A percentile compares a stretch with the other conserved stretches of the same genome.
Conservation (phyloP, 495 filamentous ascomycete genomes). For the Cryomyces antarcticus region DNA sequence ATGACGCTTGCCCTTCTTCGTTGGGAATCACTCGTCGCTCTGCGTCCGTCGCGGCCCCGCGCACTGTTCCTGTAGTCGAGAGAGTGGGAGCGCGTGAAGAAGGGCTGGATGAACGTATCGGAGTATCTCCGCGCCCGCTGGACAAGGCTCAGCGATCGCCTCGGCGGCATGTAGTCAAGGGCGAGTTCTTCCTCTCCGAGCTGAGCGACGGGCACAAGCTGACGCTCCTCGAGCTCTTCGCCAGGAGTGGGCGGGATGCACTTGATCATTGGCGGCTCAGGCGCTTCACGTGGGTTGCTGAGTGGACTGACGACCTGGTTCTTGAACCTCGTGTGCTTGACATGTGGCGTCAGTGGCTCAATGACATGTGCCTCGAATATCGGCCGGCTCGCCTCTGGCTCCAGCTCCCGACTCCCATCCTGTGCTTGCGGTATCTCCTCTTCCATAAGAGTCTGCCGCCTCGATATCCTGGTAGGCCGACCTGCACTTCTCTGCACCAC, state of each 20-base stretch:
- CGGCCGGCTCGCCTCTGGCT: not conserved
- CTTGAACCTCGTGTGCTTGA: conserved; percentile 1
- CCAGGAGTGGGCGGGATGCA: conserved; percentile 55
- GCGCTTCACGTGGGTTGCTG: conserved; percentile 53
- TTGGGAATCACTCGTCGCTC: not conserved
- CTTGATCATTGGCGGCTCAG: conserved; percentile 47
- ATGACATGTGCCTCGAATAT: conserved; percentile 3
- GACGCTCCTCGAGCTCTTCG: conserved; percentile 26
- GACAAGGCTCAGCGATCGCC: conserved; percentile 13
- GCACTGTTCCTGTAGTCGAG: conserved; percentile 3
- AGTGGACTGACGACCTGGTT: conserved; percentile 22
- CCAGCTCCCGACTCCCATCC: not conserved
- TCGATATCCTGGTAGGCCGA: not conserved
- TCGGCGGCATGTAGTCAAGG: not conserved
- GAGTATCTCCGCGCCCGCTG: conserved; percentile 20
- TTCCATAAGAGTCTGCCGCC: conserved; percentile 1
- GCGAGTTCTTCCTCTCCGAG: not conserved
- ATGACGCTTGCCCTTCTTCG: not conserved
- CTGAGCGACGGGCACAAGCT: not conserved
- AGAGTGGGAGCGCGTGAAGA: conserved; percentile 10
- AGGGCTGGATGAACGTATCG: conserved; percentile 16
- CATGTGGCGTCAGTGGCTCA: conserved; percentile 12
- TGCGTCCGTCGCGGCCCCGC: not conserved
- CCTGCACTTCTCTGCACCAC: conserved; percentile 41
- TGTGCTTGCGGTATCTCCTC: not conserved